Conservation (phyloP, 192 early-diverging fungal genomes). For the Podochytrium sp. region DNA sequence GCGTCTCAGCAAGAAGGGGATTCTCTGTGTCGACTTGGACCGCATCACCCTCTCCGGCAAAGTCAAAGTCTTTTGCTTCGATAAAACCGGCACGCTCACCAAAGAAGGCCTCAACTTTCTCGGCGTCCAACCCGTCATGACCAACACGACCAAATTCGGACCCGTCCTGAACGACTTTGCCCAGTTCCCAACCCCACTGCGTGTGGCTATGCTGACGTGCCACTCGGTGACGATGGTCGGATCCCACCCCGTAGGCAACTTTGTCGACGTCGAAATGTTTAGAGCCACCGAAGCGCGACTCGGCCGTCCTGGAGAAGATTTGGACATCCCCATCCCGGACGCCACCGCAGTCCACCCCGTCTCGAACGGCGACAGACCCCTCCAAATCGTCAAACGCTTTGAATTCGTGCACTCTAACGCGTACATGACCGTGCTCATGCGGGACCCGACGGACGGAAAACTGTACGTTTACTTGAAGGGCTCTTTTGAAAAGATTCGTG, state of each 20-base stretch:
- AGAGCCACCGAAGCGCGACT: conserved; percentile 58
- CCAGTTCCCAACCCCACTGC: conserved; percentile 29
- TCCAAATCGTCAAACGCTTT: conserved; percentile 60
- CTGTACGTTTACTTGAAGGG: conserved; percentile 72
- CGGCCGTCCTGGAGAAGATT: conserved; percentile 26
- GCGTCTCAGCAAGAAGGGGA: conserved; percentile 64
- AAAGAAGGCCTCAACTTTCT: conserved; percentile 73
- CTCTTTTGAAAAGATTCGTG: conserved; percentile 75
- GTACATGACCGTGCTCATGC: conserved; percentile 73
- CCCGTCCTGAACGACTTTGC: conserved; percentile 34
- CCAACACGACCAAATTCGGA: conserved; percentile 6
- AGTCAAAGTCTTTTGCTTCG: conserved; percentile 77
- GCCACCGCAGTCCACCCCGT: conserved; percentile 35
- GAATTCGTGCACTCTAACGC: conserved; percentile 56
- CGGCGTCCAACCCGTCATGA: conserved; percentile 46
- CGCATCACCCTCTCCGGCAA: conserved; percentile 77
- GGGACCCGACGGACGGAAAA: conserved; percentile 51
- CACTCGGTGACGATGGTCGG: conserved; percentile 69
- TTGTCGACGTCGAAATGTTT: conserved; percentile 84
- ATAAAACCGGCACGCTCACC: conserved; percentile 77
- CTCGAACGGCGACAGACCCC: conserved; percentile 20
- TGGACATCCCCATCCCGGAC: background rate
- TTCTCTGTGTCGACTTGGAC: conserved; percentile 74
- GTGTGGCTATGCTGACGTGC: conserved; percentile 57
- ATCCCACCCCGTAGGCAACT: conserved; percentile 71